A percentile compares a stretch with the other conserved stretches of the same genome.
These are phyloP conservation scores for Rhizopogon sp. DNA, from an alignment of 768 basidiomycete species.

Conservation along the genomic window DNA sequence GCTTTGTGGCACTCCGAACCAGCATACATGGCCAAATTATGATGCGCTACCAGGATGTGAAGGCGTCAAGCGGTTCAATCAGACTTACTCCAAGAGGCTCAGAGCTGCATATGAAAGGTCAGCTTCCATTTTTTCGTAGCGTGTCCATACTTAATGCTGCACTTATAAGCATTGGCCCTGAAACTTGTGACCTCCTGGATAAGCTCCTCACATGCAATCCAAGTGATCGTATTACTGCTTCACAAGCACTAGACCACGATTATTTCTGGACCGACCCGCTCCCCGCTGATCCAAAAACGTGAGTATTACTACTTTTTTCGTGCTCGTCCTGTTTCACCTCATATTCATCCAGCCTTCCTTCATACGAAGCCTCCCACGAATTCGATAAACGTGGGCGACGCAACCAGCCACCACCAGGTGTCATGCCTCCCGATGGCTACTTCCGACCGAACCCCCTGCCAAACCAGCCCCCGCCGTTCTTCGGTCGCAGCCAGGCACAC, in stretches of 20 bases:
- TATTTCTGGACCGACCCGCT: slow-evolving; percentile 94
- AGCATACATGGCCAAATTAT: slow-evolving; percentile 75
- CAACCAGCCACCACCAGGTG: slow-evolving; percentile 23
- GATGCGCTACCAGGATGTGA: slow-evolving; percentile 76
- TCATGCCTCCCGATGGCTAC: slow-evolving; percentile 16
- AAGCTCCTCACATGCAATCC: slow-evolving; percentile 83
- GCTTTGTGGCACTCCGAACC: slow-evolving; percentile 84
- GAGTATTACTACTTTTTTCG: slow-evolving; percentile 18
- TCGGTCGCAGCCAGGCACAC: slow-evolving; percentile 33
- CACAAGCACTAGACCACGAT: slow-evolving; percentile 83
- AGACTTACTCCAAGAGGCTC: slow-evolving; percentile 47
- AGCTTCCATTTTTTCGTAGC: slow-evolving; percentile 16
- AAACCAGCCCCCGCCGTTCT: slow-evolving; percentile 21
- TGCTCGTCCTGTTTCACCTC: background rate
- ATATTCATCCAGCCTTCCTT: slow-evolving; percentile 47
- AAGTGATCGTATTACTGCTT: slow-evolving; percentile 74
- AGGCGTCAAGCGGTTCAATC: slow-evolving; percentile 61
- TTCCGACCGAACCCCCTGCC: slow-evolving; percentile 14
- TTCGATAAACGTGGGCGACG: slow-evolving; percentile 72
- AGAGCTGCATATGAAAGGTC: slow-evolving; percentile 57
- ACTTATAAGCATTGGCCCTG: slow-evolving; percentile 52
- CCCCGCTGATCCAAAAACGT: slow-evolving; percentile 83
- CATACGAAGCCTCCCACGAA: slow-evolving; percentile 80
- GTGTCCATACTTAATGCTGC: slow-evolving; percentile 2
- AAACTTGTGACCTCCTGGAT: slow-evolving; percentile 80